Base-by-base conservation (phyloP, 495 filamentous ascomycete species). In the Saxophila tyrrhenica region DNA sequence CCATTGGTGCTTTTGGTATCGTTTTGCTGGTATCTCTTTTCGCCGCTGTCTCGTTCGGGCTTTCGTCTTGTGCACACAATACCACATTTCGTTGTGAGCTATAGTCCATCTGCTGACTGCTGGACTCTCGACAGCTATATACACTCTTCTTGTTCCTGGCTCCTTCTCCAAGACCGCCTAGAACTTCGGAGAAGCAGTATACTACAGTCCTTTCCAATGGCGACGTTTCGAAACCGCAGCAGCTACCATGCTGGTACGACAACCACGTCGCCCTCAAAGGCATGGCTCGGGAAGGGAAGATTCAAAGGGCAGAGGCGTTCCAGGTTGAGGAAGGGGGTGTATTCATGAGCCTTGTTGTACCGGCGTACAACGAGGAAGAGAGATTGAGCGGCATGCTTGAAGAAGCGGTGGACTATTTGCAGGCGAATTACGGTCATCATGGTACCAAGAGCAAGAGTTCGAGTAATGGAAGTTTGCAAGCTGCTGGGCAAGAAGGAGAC, bases 281-380 rank as follows among this genome's bases (percentile, higher is more conserved):
- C 25, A 43, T 67, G 65, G 60, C 69, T 56, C 51, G 70, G 61
- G 52, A 64, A 61, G 57, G 70, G 52, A 32, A 55, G 22, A 48
- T 63, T 61, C 53, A 74, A 73, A 39, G 71, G 73, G 61, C 71
- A 7, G 61, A 64, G 11, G 56, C 52, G 16, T 50, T 54, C 46
- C 61, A 65, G 2, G 69, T 78, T 29, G 71, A 74, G 29, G 70
- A 72, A 3, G 70, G 82, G 0, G 77, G 82, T 21, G 62, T 88
- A 9, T 79, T 79, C 65, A 81, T 98, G 74, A 91, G 85, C 50
- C 80, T 97, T 2, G 87, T 98, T 2, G 84, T 98, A 46, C 92
- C 92, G 0, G 92, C 92, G 5, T 99, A 87, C 74, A 97, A 99
- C 67, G 92, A 99, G 60, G 81, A 87, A 59, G 76, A 86, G 52